A percentile compares a stretch with the other conserved stretches of the same genome.
These are phyloP conservation scores for Glaciozyma martinii DNA, from an alignment of 768 basidiomycete genomes.

Conservation along the genomic window DNA sequence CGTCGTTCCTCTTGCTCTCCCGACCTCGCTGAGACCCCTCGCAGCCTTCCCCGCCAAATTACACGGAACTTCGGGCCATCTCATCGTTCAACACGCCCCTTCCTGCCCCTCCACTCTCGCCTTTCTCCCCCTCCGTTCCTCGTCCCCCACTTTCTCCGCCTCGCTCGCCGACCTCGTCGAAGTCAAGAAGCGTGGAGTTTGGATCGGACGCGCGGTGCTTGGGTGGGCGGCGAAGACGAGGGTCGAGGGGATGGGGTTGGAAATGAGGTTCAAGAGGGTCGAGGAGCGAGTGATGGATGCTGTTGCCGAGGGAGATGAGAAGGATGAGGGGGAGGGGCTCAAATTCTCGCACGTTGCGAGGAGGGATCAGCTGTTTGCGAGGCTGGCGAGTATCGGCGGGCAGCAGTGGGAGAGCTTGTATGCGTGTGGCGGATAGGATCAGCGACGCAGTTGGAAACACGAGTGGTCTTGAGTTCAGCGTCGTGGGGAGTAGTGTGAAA, in stretches of 20 bases:
- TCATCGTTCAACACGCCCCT: slow-evolving; percentile 37
- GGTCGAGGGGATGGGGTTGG: slow-evolving; percentile 41
- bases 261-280: slow-evolving; percentile 39
- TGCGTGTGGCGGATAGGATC: no score
- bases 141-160: slow-evolving; percentile 33
- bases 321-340: slow-evolving; percentile 36
- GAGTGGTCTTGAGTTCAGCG: no score
- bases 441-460: no score
- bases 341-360: slow-evolving; percentile 40
- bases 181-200: slow-evolving; percentile 42
- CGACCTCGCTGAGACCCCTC: neutral
- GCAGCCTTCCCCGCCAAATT: slow-evolving; percentile 41
- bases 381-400: slow-evolving; percentile 40
- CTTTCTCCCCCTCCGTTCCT: slow-evolving; percentile 36
- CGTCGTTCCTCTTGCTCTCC: no score
- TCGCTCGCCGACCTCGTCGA: slow-evolving; percentile 42
- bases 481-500: no score
- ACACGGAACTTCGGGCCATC: slow-evolving; percentile 39
- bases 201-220: slow-evolving; percentile 40
- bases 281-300: neutral
- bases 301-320: slow-evolving; percentile 28
- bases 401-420: slow-evolving; percentile 42
- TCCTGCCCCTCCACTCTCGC: slow-evolving; percentile 28
- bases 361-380: slow-evolving; percentile 41
- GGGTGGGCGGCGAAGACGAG: slow-evolving; percentile 42